phyloP scores from a whole-genome alignment of 2,329 filamentous ascomycete species.

The Alternaria brassicicola region DNA sequence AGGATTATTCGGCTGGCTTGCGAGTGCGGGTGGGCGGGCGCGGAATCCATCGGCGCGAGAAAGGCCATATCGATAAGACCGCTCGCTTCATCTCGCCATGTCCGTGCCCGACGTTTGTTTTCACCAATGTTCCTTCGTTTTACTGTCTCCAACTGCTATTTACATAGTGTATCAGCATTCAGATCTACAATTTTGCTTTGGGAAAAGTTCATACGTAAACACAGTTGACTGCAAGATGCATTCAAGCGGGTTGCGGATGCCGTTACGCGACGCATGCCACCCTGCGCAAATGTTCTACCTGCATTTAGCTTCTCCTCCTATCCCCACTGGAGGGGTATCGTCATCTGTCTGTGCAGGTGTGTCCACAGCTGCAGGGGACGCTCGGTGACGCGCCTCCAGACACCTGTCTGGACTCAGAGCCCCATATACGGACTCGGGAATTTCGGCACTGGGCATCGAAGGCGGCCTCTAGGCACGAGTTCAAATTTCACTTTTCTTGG shows the following conservation, averaged over 20 bases:
- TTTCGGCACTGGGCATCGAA: slow-evolving; percentile 6
- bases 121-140: not conserved
- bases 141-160: slow-evolving; percentile 1
- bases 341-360: not conserved
- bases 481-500: slow-evolving; percentile 1
- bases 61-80: slow-evolving; percentile 19
- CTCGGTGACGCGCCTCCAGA: not conserved
- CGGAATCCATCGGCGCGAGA: not conserved
- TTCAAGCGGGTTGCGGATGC: not conserved
- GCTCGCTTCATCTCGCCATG: slow-evolving; percentile 20
- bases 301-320: not conserved
- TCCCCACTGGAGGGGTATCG: slow-evolving; percentile 1
- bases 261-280: slow-evolving; percentile 7
- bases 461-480: slow-evolving; percentile 13
- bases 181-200: not conserved
- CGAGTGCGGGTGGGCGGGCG: not conserved
- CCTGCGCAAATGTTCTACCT: slow-evolving; percentile 5
- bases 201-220: not conserved
- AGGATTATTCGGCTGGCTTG: not conserved
- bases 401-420: slow-evolving; percentile 6
- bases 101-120: slow-evolving; percentile 4
- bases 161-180: not conserved
- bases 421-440: not conserved
- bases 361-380: slow-evolving; percentile 3
- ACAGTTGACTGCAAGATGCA: not conserved